A percentile compares a stretch with the other conserved stretches of the same genome.
Conservation (phyloP, 768 basidiomycete genomes). For the Mycena amicta region DNA sequence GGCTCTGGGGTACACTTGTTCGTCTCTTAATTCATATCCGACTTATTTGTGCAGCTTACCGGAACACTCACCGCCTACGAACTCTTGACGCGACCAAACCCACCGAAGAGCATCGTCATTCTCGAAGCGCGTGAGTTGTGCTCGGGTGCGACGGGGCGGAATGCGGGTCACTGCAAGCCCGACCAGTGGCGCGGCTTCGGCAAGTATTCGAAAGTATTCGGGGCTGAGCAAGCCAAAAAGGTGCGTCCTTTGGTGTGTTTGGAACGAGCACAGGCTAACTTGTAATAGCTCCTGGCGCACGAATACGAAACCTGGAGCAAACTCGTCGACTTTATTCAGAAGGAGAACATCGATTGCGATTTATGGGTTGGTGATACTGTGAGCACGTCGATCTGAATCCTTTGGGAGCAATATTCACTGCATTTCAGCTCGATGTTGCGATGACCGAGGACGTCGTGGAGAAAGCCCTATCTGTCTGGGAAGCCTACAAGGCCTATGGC, state of each 20-base stretch:
- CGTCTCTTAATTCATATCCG: background rate
- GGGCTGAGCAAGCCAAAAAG: slow-evolving; percentile 27
- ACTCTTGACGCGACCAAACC: slow-evolving; percentile 19
- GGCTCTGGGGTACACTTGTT: slow-evolving; percentile 55
- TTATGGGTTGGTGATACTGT: slow-evolving; percentile 28
- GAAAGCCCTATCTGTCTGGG: slow-evolving; percentile 4
- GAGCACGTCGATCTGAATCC: background rate
- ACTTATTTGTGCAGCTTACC: slow-evolving; percentile 20
- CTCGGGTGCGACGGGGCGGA: slow-evolving; percentile 57
- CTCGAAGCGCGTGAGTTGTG: slow-evolving; percentile 65
- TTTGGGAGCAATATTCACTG: too few species aligned
- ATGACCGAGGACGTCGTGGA: slow-evolving; percentile 17
- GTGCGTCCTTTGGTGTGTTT: background rate
- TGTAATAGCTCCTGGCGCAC: slow-evolving; percentile 17
- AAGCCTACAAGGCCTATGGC: slow-evolving; percentile 22
- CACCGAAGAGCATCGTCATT: slow-evolving; percentile 46
- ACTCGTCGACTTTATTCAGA: slow-evolving; percentile 15
- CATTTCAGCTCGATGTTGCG: slow-evolving; percentile 17
- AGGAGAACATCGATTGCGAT: slow-evolving; percentile 25
- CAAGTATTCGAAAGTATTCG: slow-evolving; percentile 39
- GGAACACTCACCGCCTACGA: slow-evolving; percentile 25
- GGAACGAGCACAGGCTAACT: background rate
- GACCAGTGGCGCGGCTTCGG: slow-evolving; percentile 49
- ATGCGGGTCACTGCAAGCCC: slow-evolving; percentile 55
- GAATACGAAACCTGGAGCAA: slow-evolving; percentile 20